These are phyloP conservation scores for Leccinum pellstonianum DNA, from an alignment of 768 basidiomycete genomes.

Conservation along the genomic window DNA sequence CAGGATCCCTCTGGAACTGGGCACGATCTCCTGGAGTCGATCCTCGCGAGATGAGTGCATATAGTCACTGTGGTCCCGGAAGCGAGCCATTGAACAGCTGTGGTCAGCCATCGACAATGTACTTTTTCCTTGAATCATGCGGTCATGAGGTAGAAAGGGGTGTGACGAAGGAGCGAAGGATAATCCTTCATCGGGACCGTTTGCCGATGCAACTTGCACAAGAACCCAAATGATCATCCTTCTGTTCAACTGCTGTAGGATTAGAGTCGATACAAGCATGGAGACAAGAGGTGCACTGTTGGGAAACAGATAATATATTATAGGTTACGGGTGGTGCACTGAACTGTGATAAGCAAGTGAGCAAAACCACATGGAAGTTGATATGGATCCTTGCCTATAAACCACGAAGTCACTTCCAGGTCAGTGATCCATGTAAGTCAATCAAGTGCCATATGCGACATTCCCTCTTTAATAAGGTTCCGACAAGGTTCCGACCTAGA, in stretches of 20 bases:
- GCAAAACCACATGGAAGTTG: not conserved
- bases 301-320: not conserved
- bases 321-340: slow-evolving; percentile 3
- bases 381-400: not conserved
- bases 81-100: not conserved
- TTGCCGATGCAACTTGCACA: not conserved
- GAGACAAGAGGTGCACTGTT: not conserved
- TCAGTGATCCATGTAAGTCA: not conserved
- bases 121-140: not conserved
- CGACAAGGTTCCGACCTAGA: not conserved
- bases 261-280: not conserved
- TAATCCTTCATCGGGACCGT: not conserved
- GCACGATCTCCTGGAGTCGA: not conserved
- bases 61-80: slow-evolving; percentile 5
- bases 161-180: not conserved
- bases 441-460: not conserved
- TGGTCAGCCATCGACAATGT: not conserved
- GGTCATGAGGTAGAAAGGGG: not conserved
- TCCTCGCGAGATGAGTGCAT: not conserved
- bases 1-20: not conserved
- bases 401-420: slow-evolving; percentile 1
- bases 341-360: not conserved
- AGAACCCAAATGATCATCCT: slow-evolving; percentile 1
- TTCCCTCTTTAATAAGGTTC: not conserved
- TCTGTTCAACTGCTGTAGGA: not conserved